phyloP scores from a whole-genome alignment of 2,329 filamentous ascomycete genomes.

The Fusarium sp. region DNA sequence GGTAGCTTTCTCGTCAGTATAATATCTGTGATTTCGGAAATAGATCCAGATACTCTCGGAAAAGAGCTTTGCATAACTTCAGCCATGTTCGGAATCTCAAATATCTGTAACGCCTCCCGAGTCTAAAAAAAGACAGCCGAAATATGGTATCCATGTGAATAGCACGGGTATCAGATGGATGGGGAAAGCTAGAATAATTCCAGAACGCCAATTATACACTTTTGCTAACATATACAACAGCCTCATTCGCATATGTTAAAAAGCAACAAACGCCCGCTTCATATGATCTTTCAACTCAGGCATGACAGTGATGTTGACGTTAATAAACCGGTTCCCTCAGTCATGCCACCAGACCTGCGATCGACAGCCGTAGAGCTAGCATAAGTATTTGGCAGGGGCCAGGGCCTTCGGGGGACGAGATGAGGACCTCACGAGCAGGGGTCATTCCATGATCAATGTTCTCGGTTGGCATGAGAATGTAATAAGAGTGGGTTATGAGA shows the following conservation, averaged over 20 bases:
- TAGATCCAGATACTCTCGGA: background rate
- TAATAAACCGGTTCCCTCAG: background rate
- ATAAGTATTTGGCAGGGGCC: slow-evolving; percentile 15
- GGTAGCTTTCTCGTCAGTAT: background rate
- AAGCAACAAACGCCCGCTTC: background rate
- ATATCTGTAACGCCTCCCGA: slow-evolving; percentile 1
- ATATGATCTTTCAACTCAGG: background rate
- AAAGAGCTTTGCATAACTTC: background rate
- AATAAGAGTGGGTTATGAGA: slow-evolving; percentile 34
- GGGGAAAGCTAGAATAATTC: slow-evolving; percentile 27
- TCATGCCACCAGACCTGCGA: slow-evolving; percentile 21
- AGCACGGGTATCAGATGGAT: slow-evolving; percentile 11
- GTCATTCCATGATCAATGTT: slow-evolving; percentile 19
- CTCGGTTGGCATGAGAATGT: slow-evolving; percentile 38
- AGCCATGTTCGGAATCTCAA: background rate
- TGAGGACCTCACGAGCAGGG: slow-evolving; percentile 21
- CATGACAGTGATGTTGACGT: background rate
- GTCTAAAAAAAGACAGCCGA: slow-evolving; percentile 10
- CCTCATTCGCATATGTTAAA: background rate
- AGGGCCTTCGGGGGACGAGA: slow-evolving; percentile 18
- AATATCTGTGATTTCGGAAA: background rate
- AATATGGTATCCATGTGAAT: slow-evolving; percentile 23
- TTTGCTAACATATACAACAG: background rate
- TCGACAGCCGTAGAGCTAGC: slow-evolving; percentile 5
- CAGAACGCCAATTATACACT: background rate